Conservation (phyloP, 1,284 basidiomycete genomes). For the Cystobasidium slooffiae region DNA sequence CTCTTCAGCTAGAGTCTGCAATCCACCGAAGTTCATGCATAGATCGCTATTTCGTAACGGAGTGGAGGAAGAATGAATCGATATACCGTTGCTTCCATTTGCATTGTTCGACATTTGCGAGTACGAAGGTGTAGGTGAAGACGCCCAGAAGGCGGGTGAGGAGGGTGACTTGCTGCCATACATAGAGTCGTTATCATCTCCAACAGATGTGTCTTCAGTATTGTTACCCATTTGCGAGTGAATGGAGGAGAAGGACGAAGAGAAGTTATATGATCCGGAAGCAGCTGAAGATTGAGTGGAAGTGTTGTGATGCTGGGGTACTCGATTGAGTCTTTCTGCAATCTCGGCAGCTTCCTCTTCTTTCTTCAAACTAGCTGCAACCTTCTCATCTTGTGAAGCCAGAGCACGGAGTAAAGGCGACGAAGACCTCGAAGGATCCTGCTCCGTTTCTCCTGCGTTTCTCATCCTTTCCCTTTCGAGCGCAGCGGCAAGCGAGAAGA, state of each 20-base stretch:
- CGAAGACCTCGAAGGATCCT: neutral
- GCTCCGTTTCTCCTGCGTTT: slow-evolving; percentile 45
- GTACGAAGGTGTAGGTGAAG: slow-evolving; percentile 35
- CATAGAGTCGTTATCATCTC: slow-evolving; percentile 49
- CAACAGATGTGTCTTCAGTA: slow-evolving; percentile 52
- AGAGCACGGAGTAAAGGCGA: slow-evolving; percentile 35
- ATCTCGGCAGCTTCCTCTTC: slow-evolving; percentile 8
- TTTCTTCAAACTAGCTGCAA: slow-evolving; percentile 9
- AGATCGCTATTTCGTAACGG: slow-evolving; percentile 32
- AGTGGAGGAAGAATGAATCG: slow-evolving; percentile 42
- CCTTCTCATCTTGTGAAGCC: slow-evolving; percentile 27
- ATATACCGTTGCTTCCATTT: slow-evolving; percentile 45
- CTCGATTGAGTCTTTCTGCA: slow-evolving; percentile 3
- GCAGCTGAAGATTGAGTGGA: slow-evolving; percentile 35
- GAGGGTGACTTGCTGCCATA: slow-evolving; percentile 46
- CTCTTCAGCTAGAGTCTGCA: slow-evolving; percentile 53
- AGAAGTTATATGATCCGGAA: slow-evolving; percentile 47
- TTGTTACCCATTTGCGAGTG: slow-evolving; percentile 49
- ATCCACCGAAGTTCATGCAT: slow-evolving; percentile 30
- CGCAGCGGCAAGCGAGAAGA: slow-evolving; percentile 51
- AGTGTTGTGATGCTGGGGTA: slow-evolving; percentile 22
- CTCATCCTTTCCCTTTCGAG: slow-evolving; percentile 52
- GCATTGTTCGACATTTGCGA: slow-evolving; percentile 31
- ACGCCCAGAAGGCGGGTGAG: slow-evolving; percentile 45
- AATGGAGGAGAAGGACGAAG: slow-evolving; percentile 48